Base-by-base conservation (phyloP, 2,329 filamentous ascomycete species). In the Alternaria brassicicola region DNA sequence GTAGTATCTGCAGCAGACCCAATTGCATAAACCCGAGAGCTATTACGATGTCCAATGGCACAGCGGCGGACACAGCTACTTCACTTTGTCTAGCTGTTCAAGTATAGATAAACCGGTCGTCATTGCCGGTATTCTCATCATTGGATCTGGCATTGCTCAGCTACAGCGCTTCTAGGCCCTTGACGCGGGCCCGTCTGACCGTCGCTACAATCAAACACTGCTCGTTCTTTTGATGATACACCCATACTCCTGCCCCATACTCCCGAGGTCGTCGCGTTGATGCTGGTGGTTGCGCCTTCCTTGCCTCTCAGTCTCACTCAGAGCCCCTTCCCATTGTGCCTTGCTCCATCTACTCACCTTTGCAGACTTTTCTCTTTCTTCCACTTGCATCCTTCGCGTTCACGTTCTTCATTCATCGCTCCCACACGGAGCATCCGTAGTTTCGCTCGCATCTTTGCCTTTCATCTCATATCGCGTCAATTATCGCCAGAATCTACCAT, bases 221-320 rank as follows among this genome's bases (percentile, higher is more conserved):
- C 19, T 3, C 10, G 25, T 31, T 3, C 8, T 26, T 7, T 9
- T 4, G 15, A 31, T 1, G 3, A n/a, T 33, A 10, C 13, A 7
- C 1, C 2, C 10, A 8, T 15, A 15, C 3, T n/a, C 17, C 4
- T 7, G 4, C 25, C 8, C 23, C 28, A 2, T 19, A 4, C 7
- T 47, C 28, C 7, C n/a, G 6, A 25, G 17, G 21, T 4, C 4
- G 21, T 25, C 26, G 26, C 6, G n/a, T 33, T 4, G 50, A 21
- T 38, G 19, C 28, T 12, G 17, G 33, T 19, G 36, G 39, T 35
- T 21, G 38, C 43, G 41, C 42, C 50, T 61, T 57, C 63, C 61
- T 65, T 65, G 68, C 64, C 59, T 59, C 47, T 38, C 33, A 41
- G 19, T 55, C 21, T 21, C 39, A 15, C 59, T 50, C 61, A 63